These are phyloP conservation scores for Colletotrichum paranaense DNA, from an alignment of 2,329 filamentous ascomycete species.

Conservation along the genomic window DNA sequence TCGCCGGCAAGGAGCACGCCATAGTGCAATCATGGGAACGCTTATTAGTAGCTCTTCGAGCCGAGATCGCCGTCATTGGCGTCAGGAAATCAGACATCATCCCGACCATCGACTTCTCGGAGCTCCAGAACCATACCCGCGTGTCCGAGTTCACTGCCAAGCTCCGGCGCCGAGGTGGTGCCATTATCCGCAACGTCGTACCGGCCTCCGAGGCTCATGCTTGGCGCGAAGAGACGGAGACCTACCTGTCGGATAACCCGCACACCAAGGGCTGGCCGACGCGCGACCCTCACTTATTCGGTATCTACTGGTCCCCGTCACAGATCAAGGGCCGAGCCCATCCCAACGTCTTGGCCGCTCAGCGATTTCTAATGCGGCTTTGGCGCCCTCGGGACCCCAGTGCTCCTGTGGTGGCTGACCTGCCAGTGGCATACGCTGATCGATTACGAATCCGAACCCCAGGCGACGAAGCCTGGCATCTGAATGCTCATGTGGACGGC, in stretches of 20 bases:
- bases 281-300: constrained; percentile 46
- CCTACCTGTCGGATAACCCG: constrained; percentile 62
- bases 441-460: constrained; percentile 74
- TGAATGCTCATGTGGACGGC: constrained; percentile 77
- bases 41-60: constrained; percentile 61
- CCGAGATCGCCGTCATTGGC: constrained; percentile 64
- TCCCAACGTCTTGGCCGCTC: constrained; percentile 70
- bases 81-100: constrained; percentile 63
- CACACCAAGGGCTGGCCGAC: constrained; percentile 45
- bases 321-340: constrained; percentile 77
- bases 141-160: constrained; percentile 60
- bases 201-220: constrained; percentile 66
- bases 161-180: constrained; percentile 56
- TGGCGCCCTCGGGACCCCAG: constrained; percentile 70
- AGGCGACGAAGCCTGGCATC: constrained; percentile 58
- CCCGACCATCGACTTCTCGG: constrained; percentile 65
- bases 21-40: constrained; percentile 67
- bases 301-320: constrained; percentile 71
- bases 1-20: constrained; percentile 64
- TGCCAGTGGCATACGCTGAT: constrained; percentile 76
- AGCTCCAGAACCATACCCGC: constrained; percentile 59
- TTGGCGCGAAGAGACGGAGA: constrained; percentile 60
- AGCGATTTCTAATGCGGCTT: constrained; percentile 74
- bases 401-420: constrained; percentile 69
- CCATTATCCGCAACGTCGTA: constrained; percentile 73